phyloP scores from a whole-genome alignment of 768 basidiomycete species.

The Panus rudis region DNA sequence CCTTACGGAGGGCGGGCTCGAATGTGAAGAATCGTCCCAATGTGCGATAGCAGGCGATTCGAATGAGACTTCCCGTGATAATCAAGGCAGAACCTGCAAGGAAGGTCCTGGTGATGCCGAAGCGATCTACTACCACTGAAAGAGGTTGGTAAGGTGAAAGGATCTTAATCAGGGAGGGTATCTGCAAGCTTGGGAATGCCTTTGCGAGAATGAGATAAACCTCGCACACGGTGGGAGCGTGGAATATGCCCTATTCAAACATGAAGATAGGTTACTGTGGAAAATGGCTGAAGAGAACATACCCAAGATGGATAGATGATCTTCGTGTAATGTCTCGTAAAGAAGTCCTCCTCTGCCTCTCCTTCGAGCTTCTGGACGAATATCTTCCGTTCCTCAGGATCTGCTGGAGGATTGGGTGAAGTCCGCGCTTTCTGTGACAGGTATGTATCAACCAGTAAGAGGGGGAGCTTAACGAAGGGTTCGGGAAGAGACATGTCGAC shows the following conservation, averaged over 20 bases:
- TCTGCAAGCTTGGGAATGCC: not conserved
- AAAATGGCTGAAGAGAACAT: not conserved
- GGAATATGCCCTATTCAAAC: not conserved
- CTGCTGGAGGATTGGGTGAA: not conserved
- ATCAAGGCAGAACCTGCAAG: slow-evolving; percentile 1
- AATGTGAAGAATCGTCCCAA: slow-evolving; percentile 9
- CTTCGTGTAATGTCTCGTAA: not conserved
- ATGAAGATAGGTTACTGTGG: too few relatives aligned
- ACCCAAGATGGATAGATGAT: not conserved
- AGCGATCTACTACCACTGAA: not conserved
- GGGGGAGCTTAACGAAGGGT: not conserved
- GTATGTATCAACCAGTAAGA: not conserved
- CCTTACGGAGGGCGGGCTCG: slow-evolving; percentile 5
- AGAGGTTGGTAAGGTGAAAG: not conserved
- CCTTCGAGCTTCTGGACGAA: not conserved
- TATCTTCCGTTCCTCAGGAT: not conserved
- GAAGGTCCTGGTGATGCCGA: not conserved
- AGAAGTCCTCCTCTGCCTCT: not conserved
- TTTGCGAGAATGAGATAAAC: not conserved
- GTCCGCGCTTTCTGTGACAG: not conserved
- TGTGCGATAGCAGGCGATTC: slow-evolving; percentile 1
- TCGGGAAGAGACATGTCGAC: too few relatives aligned
- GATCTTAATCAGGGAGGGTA: too few relatives aligned
- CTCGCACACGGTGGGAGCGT: not conserved
- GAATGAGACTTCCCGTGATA: not conserved